These are phyloP conservation scores for Cicer bijugum DNA, from an alignment of 306 rosid genomes.

Conservation along the genomic window DNA sequence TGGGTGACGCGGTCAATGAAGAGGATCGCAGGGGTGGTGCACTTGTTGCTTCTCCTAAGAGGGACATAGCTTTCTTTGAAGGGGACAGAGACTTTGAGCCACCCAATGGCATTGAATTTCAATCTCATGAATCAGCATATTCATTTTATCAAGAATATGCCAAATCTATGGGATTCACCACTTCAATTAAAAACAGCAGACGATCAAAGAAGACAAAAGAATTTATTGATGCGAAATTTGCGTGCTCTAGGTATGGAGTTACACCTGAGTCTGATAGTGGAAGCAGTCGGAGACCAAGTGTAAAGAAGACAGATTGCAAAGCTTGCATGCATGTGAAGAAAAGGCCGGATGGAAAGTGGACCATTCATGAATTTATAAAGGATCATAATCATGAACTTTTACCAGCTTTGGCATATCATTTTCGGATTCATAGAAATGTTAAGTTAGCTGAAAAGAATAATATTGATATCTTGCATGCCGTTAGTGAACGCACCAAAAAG, in stretches of 20 bases:
- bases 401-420: conserved; percentile 95
- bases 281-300: conserved; percentile 85
- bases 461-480: conserved; percentile 89
- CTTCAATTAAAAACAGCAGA: conserved; percentile 88
- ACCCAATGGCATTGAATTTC: conserved; percentile 77
- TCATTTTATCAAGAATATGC: conserved; percentile 89
- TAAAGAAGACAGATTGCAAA: conserved; percentile 92
- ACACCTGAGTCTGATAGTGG: conserved; percentile 90
- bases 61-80: conserved; percentile 61
- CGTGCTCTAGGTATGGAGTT: conserved; percentile 91
- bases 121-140: conserved; percentile 84
- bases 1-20: conserved; percentile 65
- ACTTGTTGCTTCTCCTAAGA: conserved; percentile 55
- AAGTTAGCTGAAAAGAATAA: conserved; percentile 93
- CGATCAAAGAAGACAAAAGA: conserved; percentile 96
- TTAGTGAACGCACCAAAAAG: conserved; percentile 89
- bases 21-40: conserved; percentile 54
- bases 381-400: conserved; percentile 92
- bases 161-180: conserved; percentile 96
- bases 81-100: conserved; percentile 84
- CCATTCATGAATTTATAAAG: conserved; percentile 87
- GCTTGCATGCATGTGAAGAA: conserved; percentile 99
- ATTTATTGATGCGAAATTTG: conserved; percentile 92
- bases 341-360: conserved; percentile 86
- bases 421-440: conserved; percentile 89